Conservation (phyloP, 306 rosid species). For the Crotalaria pallida region DNA sequence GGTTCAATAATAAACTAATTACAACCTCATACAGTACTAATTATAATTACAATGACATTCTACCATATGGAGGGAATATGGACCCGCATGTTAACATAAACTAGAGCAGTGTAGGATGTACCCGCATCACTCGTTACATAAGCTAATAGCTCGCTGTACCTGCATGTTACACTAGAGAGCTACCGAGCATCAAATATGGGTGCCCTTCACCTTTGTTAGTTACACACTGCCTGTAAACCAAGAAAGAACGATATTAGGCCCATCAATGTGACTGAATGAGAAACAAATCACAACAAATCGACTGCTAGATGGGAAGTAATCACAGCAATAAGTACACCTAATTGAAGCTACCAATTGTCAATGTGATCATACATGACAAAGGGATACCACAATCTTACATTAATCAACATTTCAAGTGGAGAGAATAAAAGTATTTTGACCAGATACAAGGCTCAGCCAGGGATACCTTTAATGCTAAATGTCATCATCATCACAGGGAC, state of each 20-base stretch:
- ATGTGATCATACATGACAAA: neutral
- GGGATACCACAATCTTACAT: neutral
- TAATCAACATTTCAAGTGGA: constrained; percentile 2
- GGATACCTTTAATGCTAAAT: neutral
- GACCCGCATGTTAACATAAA: constrained; percentile 24
- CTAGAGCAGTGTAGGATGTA: constrained; percentile 12
- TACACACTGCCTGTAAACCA: constrained; percentile 60
- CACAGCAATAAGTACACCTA: constrained; percentile 3
- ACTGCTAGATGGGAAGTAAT: constrained; percentile 3
- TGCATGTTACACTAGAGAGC: constrained; percentile 21
- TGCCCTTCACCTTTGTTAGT: constrained; percentile 34
- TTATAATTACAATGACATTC: constrained; percentile 26
- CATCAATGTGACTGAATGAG: neutral
- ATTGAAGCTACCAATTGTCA: constrained; percentile 8
- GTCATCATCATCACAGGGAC: neutral
- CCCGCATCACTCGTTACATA: constrained; percentile 14
- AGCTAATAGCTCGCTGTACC: constrained; percentile 18
- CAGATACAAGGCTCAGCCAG: neutral
- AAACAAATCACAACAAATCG: constrained; percentile 28
- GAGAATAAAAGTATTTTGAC: neutral
- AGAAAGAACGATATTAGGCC: constrained; percentile 12
- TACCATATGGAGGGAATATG: constrained; percentile 7
- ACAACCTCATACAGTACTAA: constrained; percentile 14
- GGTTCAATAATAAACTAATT: constrained; percentile 15
- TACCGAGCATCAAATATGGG: constrained; percentile 6